Evolutionary conservation across 768 basidiomycete genomes (phyloP), one percentile per base, ranked within the genome.

Genomic region (Russula lepida): DNA sequence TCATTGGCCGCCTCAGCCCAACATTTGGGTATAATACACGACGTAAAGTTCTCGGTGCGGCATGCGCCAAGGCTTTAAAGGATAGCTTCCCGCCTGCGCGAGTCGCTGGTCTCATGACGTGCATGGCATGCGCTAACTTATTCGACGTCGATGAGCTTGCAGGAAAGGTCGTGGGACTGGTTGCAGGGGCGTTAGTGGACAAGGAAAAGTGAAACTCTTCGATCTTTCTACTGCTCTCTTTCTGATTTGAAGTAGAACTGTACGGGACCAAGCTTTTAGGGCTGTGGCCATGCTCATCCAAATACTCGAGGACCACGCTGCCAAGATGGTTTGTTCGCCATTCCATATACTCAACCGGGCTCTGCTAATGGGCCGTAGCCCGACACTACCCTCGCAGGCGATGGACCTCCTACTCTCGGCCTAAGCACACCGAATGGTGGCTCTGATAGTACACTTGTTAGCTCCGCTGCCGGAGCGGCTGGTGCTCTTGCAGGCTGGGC

Each of bases 261-360:
- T 98, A 0, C 83, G 97, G 21, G 95, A 98, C 73, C 95, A 98
- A 68, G 95, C 92, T 2, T 98, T 95, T 79, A 95, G 90, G 72
- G 88, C 93, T 6, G 78, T 95, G 57, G 90, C 92, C 46, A 75
- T 95, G 51, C 94, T 97, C 68, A 77, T 95, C 64, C 90, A 89
- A 71, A 84, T 81, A 64, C 74, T 98, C 30, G 92, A 97, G 69
- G 80, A 76, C 8, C 81, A 97, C 67, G 90, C 87, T 2, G 79
- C 80, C 0, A 79, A 82, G 3, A 89, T 99, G 94, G 95, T 93
- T 55, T n/a, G 79, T 65, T 11, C 53, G 9, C 15, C 30, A 49
- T 30, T 46, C 75, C 30, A 23, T 4, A 32, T 17, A 23, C 30
- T 32, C 39, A n/a, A 28, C 56, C 35, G 4, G 49, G 6, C 32